Evolutionary conservation across 164 flowering plant species (phyloP).

Genomic region (grape (Vitis vinifera)): ASM3070453v1 NC_081819.1:20404501-20405000

Average conservation of each 20-base stretch:
- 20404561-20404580: conserved; percentile 39
- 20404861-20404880: too few species aligned
- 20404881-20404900: too few species aligned
- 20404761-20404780: not conserved
- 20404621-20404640: conserved; percentile 38
- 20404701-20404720: conserved; percentile 40
- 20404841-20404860: too few species aligned
- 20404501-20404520: conserved; percentile 19
- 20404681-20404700: conserved; percentile 32
- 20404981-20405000: too few species aligned
- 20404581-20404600: conserved; percentile 37
- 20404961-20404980: too few species aligned
- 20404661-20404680: conserved; percentile 28
- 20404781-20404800: too few species aligned
- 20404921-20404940: too few species aligned
- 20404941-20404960: too few species aligned
- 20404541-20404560: conserved; percentile 39
- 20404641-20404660: conserved; percentile 40
- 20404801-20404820: too few species aligned
- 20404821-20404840: too few species aligned
- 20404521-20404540: conserved; percentile 35
- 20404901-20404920: too few species aligned
- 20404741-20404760: not conserved
- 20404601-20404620: conserved; percentile 30
- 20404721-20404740: conserved; percentile 26